phyloP scores from a whole-genome alignment of 805 yeast genomes.

The Yamadazyma laniorum region DNA sequence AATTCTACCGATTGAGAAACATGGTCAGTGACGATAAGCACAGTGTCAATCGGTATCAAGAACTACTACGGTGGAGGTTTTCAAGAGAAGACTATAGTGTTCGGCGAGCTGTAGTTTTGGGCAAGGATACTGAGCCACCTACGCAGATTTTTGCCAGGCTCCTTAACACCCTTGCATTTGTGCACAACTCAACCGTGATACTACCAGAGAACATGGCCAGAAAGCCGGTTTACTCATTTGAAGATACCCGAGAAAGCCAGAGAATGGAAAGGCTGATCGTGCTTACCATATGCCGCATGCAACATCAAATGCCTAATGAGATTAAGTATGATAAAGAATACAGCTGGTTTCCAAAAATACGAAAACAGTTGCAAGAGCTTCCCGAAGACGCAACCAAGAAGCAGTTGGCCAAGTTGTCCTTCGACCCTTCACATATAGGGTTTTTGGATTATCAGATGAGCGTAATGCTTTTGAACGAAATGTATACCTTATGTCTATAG shows the following conservation, averaged over 20 bases:
- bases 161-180: constrained; percentile 29
- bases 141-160: constrained; percentile 20
- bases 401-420: background rate
- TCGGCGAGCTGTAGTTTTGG: constrained; percentile 16
- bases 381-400: constrained; percentile 8
- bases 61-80: constrained; percentile 28
- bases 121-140: background rate
- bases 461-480: constrained; percentile 30
- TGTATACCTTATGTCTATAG: constrained; percentile 24
- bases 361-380: constrained; percentile 5
- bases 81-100: constrained; percentile 17
- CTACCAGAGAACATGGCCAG: constrained; percentile 11
- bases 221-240: constrained; percentile 14
- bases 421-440: constrained; percentile 16
- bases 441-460: constrained; percentile 24
- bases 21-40: constrained; percentile 18
- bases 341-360: constrained; percentile 20
- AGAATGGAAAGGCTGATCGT: constrained; percentile 24
- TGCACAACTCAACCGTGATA: constrained; percentile 30
- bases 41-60: constrained; percentile 16
- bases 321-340: constrained; percentile 26
- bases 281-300: constrained; percentile 24
- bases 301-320: constrained; percentile 18
- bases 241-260: constrained; percentile 17
- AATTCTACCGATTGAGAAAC: constrained; percentile 30